These are phyloP conservation scores for Symbiodinium pilosum DNA, from an alignment of 73 alveolate genomes.

Conservation along the genomic window DNA sequence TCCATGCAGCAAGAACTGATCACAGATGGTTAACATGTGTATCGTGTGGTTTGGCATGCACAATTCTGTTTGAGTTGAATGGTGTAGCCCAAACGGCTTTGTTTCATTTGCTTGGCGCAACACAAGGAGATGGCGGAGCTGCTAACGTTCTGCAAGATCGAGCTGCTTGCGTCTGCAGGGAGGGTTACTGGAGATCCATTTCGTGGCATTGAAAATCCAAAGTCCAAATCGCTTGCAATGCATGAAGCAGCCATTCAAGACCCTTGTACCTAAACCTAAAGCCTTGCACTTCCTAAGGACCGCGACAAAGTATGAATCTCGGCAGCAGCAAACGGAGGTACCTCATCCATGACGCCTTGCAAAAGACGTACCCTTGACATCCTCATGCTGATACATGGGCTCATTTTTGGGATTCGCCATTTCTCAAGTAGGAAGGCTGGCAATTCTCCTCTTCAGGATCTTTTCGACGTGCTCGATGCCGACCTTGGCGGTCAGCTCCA, in stretches of 20 bases:
- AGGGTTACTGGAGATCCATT: background rate
- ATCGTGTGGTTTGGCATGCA: no score
- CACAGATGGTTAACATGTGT: no score
- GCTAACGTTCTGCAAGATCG: constrained; percentile 68
- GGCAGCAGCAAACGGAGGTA: background rate
- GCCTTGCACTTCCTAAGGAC: background rate
- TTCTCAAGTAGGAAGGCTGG: no score
- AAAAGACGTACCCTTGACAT: no score
- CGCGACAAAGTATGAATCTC: constrained; percentile 42
- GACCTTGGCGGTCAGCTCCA: constrained; percentile 35
- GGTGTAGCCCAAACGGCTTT: no score
- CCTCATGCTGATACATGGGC: no score
- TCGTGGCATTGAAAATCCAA: background rate
- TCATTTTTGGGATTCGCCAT: no score
- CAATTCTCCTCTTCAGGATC: constrained; percentile 35
- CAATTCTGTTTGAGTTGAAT: no score
- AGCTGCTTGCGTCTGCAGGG: background rate
- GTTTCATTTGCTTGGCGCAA: no score
- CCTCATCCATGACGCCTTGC: no score
- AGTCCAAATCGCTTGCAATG: background rate
- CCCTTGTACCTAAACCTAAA: no score
- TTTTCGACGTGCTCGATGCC: constrained; percentile 71
- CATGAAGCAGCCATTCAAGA: background rate
- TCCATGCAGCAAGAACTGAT: no score
- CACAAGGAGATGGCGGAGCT: constrained; percentile 79